Conservation (phyloP, 1,284 basidiomycete species). For the Ceratobasidium sp. region DNA sequence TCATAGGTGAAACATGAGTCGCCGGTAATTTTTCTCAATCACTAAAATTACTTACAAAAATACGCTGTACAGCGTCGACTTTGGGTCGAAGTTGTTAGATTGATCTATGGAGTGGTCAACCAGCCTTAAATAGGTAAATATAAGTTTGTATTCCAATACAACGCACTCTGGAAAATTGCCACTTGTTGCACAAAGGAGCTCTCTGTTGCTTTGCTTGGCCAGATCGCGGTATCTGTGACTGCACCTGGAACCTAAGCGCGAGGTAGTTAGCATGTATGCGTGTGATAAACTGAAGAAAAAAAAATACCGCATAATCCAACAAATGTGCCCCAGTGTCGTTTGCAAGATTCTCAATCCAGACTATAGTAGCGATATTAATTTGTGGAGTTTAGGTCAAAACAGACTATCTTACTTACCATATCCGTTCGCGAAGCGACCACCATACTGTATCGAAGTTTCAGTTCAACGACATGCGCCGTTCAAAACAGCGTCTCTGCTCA, state of each 20-base stretch:
- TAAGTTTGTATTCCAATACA: not conserved
- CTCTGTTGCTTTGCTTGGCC: constrained; percentile 38
- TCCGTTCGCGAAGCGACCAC: constrained; percentile 39
- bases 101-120: constrained; percentile 6
- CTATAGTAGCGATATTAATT: not conserved
- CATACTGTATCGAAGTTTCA: not conserved
- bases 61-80: constrained; percentile 34
- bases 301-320: constrained; percentile 31
- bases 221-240: constrained; percentile 34
- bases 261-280: not conserved
- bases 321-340: constrained; percentile 26
- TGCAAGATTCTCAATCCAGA: constrained; percentile 40
- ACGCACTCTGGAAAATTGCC: constrained; percentile 27
- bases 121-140: not conserved
- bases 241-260: constrained; percentile 34
- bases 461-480: not conserved
- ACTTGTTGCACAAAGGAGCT: constrained; percentile 41
- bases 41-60: constrained; percentile 29
- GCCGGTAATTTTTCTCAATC: too few species aligned
- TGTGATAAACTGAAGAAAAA: not conserved
- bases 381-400: not conserved
- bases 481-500: not conserved
- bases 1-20: not conserved
- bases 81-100: constrained; percentile 30
- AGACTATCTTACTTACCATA: constrained; percentile 1